Evolutionary conservation across 108 stramenopile species (phyloP).

Genomic region (Cyclotella kingstonii): DNA sequence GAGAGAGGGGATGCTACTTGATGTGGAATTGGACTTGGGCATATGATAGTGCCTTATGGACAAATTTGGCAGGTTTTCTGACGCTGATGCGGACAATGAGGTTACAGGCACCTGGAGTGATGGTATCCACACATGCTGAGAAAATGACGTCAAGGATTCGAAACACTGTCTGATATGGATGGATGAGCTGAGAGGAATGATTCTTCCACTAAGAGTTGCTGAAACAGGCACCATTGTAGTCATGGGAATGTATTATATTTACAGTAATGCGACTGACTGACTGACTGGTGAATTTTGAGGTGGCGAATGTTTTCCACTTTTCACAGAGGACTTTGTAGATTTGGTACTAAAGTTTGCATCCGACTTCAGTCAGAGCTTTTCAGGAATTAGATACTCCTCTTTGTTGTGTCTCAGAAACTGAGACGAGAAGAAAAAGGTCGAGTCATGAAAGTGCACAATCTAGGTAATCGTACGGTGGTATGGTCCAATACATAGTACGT

Average conservation of each 20-base stretch:
- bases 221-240: slow-evolving; percentile 20
- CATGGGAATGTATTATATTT: not conserved
- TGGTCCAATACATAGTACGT: too few relatives aligned
- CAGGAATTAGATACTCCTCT: too few relatives aligned
- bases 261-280: not conserved
- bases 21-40: slow-evolving; percentile 2
- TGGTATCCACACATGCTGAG: not conserved
- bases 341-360: too few relatives aligned
- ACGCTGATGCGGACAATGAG: not conserved
- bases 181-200: not conserved
- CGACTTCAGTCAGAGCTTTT: too few relatives aligned
- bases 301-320: too few relatives aligned
- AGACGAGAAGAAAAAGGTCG: too few relatives aligned
- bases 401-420: too few relatives aligned
- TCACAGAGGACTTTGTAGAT: too few relatives aligned
- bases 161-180: not conserved
- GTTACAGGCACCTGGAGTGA: slow-evolving; percentile 1
- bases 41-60: slow-evolving; percentile 10
- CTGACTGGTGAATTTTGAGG: too few relatives aligned
- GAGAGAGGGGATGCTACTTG: not conserved
- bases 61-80: slow-evolving; percentile 13
- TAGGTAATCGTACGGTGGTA: too few relatives aligned
- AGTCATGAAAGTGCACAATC: too few relatives aligned
- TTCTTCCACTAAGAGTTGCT: not conserved
- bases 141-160: not conserved